Conservation (phyloP, 1,139 yeast species). For the Geotrichum carabidarum region DNA sequence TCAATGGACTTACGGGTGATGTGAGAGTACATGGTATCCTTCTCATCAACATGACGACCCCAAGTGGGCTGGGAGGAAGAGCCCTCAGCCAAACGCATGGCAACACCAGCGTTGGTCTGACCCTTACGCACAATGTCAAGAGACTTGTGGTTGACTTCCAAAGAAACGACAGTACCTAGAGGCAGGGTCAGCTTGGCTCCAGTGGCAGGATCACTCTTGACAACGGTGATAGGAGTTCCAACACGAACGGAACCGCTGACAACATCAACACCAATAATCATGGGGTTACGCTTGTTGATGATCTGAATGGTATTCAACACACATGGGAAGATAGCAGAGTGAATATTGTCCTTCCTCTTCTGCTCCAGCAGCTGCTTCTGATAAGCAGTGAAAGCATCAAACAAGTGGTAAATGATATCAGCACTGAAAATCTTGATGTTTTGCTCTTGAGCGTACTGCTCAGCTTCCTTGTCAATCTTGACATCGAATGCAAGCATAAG, state of each 20-base stretch:
- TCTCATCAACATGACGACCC: constrained; percentile 98
- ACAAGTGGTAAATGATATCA: constrained; percentile 91
- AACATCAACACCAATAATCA: constrained; percentile 98
- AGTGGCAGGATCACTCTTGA: constrained; percentile 79
- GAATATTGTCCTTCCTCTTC: constrained; percentile 84
- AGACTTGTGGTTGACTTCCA: constrained; percentile 92
- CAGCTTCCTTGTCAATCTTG: constrained; percentile 94
- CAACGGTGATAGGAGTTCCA: constrained; percentile 96
- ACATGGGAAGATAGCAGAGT: constrained; percentile 90
- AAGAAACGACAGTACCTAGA: constrained; percentile 78
- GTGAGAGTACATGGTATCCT: constrained; percentile 81
- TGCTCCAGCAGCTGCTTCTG: constrained; percentile 82
- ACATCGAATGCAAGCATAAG: constrained; percentile 98
- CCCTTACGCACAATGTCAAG: constrained; percentile 80
- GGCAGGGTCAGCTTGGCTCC: constrained; percentile 68
- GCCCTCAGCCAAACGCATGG: constrained; percentile 83
- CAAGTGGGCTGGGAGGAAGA: constrained; percentile 91
- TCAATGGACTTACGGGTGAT: constrained; percentile 86
- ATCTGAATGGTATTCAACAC: constrained; percentile 91
- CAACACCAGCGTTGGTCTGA: constrained; percentile 95
- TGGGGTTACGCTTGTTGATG: constrained; percentile 97
- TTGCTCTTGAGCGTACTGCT: constrained; percentile 92
- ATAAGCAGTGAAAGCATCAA: constrained; percentile 90
- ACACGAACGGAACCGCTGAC: constrained; percentile 80
- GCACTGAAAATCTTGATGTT: constrained; percentile 90